These are phyloP conservation scores for Teratosphaeria gauchensis DNA, from an alignment of 2,329 filamentous ascomycete genomes.

Conservation along the genomic window DNA sequence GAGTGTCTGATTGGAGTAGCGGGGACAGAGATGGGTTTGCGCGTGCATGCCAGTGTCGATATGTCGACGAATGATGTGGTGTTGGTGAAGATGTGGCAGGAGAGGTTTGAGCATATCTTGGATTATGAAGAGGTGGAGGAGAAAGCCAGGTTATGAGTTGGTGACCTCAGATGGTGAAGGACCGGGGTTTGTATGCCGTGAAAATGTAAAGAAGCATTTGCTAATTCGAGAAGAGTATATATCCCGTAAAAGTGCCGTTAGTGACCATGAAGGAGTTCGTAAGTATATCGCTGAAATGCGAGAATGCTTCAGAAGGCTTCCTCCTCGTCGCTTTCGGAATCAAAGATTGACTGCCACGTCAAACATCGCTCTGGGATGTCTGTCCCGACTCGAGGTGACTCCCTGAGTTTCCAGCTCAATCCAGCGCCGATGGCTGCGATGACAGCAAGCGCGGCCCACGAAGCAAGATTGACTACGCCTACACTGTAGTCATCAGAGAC, in stretches of 20 bases:
- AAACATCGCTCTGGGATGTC: conserved; percentile 34
- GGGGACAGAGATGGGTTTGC: conserved; percentile 28
- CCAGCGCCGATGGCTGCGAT: conserved; percentile 33
- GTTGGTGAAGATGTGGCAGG: conserved; percentile 19
- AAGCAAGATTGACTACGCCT: conserved; percentile 33
- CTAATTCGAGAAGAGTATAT: too few species aligned
- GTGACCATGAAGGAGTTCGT: neutral
- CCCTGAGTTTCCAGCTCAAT: conserved; percentile 36
- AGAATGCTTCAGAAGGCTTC: conserved; percentile 7
- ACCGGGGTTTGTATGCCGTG: too few species aligned
- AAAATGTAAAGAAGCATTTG: too few species aligned
- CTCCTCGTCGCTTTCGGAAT: conserved; percentile 27
- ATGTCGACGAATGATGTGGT: conserved; percentile 21
- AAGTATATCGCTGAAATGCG: neutral
- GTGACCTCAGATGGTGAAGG: neutral
- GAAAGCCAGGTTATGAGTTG: conserved; percentile 1
- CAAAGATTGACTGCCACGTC: conserved; percentile 40
- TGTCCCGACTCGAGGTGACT: conserved; percentile 34
- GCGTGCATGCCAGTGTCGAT: conserved; percentile 35
- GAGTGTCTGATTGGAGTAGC: conserved; percentile 38
- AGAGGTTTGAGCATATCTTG: conserved; percentile 14
- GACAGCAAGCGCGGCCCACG: conserved; percentile 35
- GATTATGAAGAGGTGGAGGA: conserved; percentile 8
- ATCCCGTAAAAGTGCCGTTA: too few species aligned
- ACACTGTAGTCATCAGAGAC: conserved; percentile 35